Conservation (phyloP, 805 yeast genomes). For the Starmerella cellae region DNA sequence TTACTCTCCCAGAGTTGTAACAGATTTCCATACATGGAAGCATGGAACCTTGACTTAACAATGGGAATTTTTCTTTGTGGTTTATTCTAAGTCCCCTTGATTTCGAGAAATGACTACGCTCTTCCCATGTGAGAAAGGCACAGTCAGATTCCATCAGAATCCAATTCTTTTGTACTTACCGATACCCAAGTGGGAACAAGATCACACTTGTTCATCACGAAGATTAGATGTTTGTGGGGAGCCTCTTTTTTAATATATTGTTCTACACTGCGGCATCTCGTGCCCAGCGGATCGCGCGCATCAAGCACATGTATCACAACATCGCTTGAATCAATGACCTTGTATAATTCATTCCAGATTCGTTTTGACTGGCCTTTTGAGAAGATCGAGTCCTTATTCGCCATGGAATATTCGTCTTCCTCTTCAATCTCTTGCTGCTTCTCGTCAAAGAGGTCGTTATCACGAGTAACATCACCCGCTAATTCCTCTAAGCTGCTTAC, state of each 20-base stretch:
- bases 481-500: constrained; percentile 70
- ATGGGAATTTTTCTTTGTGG: constrained; percentile 38
- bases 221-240: constrained; percentile 90
- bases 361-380: constrained; percentile 96
- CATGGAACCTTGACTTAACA: constrained; percentile 40
- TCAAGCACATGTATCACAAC: constrained; percentile 92
- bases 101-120: no score
- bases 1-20: constrained; percentile 94
- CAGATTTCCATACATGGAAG: constrained; percentile 59
- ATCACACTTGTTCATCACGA: constrained; percentile 93
- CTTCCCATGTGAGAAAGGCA: no score
- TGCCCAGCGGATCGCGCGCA: constrained; percentile 95
- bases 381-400: constrained; percentile 91
- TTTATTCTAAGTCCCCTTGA: no score
- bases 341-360: constrained; percentile 95
- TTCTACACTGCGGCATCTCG: constrained; percentile 87
- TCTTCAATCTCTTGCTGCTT: constrained; percentile 35
- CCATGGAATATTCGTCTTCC: constrained; percentile 73
- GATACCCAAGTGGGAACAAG: constrained; percentile 99
- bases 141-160: no score
- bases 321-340: constrained; percentile 94
- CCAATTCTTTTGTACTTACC: constrained; percentile 58
- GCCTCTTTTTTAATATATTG: constrained; percentile 86
- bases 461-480: constrained; percentile 46
- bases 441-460: constrained; percentile 54